Percentiles rank a stretch among this genome's conserved stretches.
phyloP scores from a whole-genome alignment of 352 stramenopile species.

The Pilasporangium apinafurcum region DNA sequence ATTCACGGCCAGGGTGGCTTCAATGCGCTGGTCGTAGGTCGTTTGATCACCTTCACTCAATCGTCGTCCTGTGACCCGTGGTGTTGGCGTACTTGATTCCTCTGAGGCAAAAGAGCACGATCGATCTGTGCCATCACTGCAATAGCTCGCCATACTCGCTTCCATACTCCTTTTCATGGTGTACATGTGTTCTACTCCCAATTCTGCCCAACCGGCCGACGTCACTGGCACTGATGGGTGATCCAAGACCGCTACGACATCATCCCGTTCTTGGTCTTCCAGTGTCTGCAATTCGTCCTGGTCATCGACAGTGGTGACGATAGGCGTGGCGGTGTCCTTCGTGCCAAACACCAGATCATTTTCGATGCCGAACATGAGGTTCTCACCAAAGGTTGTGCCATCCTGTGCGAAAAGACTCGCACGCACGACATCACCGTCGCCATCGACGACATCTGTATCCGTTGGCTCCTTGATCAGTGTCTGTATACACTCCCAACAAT shows the following conservation, averaged over 20 bases:
- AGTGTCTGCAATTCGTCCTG: conserved; percentile 26
- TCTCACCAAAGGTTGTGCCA: conserved; percentile 12
- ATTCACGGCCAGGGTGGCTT: conserved; percentile 47
- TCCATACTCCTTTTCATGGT: conserved; percentile 17
- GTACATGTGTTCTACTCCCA: conserved; percentile 4
- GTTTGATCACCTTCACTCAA: conserved; percentile 35
- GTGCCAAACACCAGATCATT: conserved; percentile 43
- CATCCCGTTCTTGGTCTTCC: conserved; percentile 16
- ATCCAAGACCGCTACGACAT: conserved; percentile 19
- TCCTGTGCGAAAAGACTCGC: conserved; percentile 41
- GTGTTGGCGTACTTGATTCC: conserved; percentile 26
- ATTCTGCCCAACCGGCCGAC: conserved; percentile 3
- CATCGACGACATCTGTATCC: conserved; percentile 13
- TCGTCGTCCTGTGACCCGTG: conserved; percentile 19
- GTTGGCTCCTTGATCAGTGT: conserved; percentile 38
- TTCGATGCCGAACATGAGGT: conserved; percentile 12
- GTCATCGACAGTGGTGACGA: conserved; percentile 2
- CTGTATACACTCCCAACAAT: conserved; percentile 10
- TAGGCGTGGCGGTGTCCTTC: conserved; percentile 4
- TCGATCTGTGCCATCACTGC: conserved; percentile 64
- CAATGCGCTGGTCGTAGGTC: conserved; percentile 65
- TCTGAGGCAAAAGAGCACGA: conserved; percentile 62
- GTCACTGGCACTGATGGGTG: no score
- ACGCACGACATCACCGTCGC: conserved; percentile 25
- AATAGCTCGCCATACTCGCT: conserved; percentile 22